Evolutionary conservation across 164 flowering plant species (phyloP), one percentile per base, ranked within the genome.

Genomic region (Dillenia turbinata): DNA sequence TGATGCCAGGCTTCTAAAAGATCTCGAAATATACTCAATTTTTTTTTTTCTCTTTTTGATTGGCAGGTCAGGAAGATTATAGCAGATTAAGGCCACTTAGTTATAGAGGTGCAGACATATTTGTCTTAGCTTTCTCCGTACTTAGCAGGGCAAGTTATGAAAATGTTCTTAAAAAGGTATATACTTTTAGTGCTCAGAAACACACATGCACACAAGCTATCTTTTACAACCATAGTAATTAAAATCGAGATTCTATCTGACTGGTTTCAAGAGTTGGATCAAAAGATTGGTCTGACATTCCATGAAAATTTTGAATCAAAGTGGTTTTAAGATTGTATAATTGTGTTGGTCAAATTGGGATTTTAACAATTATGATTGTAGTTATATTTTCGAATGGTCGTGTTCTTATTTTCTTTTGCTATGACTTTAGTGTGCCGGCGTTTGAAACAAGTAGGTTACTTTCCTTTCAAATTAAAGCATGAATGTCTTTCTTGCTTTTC

Each of bases 11-110:
- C n/a, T 24, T 44, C 40, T 33, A 33, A 33, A 33, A 6, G 40
- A 33, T 33, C 40, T 33, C 5, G 40, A 33, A 33, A 33, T 47
- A 47, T 12, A 49, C 2, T 9, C 17, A 22, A 3, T 17, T 26
- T 46, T 63, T 45, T n/a, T 48, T 52, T 53, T 65, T 12, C 15
- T 47, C 13, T 60, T 57, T 66, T 40, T 67, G 63, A 51, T 68
- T 68, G 59, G 49, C 68, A 95, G 99, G 99, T 43, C 99, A 95
- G 77, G 99, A 95, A 74, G 99, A 95, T 74, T 95, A 95, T 65
- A 95, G 97, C 77, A 86, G 99, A 62, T 75, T 95, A 75, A 92
- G 99, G 81, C 99, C 99, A 67, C 74, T 95, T 68, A 95, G 99
- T 71, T 95, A 95, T 71, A 85, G 99, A 75, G 96, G 97, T 60